A percentile compares a stretch with the other conserved stretches of the same genome.
Evolutionary conservation across 306 rosid genomes (phyloP).

Genomic region (Chamaecrista fasciculata): DNA sequence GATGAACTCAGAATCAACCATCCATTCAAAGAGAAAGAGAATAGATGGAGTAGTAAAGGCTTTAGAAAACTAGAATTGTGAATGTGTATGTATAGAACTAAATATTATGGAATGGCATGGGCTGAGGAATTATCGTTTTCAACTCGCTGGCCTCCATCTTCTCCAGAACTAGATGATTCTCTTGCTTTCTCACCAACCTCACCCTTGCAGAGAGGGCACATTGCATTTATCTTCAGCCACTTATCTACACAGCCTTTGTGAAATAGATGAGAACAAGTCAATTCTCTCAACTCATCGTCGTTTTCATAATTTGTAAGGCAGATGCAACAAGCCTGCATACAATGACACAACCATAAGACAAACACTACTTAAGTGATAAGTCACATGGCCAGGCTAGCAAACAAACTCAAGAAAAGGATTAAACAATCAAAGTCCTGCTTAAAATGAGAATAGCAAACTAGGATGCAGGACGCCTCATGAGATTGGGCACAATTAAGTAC

Average conservation of each 20-base stretch:
- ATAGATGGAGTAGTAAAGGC: neutral
- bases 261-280: constrained; percentile 66
- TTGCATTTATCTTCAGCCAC: constrained; percentile 71
- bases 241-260: constrained; percentile 74
- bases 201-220: constrained; percentile 69
- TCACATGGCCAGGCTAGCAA: neutral
- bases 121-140: constrained; percentile 18
- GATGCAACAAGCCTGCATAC: constrained; percentile 68
- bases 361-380: neutral
- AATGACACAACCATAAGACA: neutral
- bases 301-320: constrained; percentile 61
- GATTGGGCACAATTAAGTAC: neutral
- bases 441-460: constrained; percentile 6
- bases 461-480: neutral
- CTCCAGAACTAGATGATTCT: constrained; percentile 27
- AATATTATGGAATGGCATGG: neutral
- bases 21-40: constrained; percentile 11
- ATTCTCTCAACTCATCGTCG: constrained; percentile 63
- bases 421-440: neutral
- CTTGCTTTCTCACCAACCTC: constrained; percentile 43
- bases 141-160: constrained; percentile 31
- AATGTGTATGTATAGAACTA: neutral
- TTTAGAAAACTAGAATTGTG: neutral
- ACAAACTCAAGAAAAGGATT: neutral
- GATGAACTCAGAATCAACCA: neutral